Conservation (phyloP, 2,329 filamentous ascomycete genomes). For the Chaetomium sp. region DNA sequence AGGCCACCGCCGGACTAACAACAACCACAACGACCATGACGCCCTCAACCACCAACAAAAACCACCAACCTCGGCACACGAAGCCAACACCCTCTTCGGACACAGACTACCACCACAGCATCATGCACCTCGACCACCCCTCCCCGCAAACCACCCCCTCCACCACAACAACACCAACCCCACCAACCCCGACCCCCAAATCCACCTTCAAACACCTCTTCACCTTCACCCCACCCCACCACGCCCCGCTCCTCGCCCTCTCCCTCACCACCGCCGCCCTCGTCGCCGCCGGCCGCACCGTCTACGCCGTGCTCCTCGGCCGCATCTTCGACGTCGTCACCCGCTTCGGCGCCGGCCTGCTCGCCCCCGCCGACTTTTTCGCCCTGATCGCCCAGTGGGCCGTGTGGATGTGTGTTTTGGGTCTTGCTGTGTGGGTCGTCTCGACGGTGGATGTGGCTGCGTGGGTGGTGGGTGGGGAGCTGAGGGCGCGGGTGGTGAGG, state of each 20-base stretch:
- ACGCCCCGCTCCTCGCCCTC: conserved; percentile 56
- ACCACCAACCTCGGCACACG: background rate
- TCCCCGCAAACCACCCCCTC: background rate
- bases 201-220: conserved; percentile 58
- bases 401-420: conserved; percentile 64
- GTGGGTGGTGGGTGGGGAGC: conserved; percentile 79
- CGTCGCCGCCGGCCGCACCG: conserved; percentile 64
- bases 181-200: conserved; percentile 13
- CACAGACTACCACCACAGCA: conserved; percentile 1
- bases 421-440: conserved; percentile 65
- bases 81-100: background rate
- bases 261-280: conserved; percentile 60
- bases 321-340: conserved; percentile 73
- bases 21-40: conserved; percentile 1
- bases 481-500: conserved; percentile 71
- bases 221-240: conserved; percentile 66
- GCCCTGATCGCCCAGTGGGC: conserved; percentile 61
- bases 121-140: conserved; percentile 5
- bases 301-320: conserved; percentile 71
- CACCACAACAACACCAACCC: background rate
- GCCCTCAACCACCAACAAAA: background rate
- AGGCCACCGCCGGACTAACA: background rate
- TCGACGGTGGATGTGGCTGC: conserved; percentile 67
- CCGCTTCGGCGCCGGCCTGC: conserved; percentile 59
- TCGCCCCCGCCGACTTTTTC: conserved; percentile 55